phyloP scores from a whole-genome alignment of 306 rosid species.

The Aeschynomene evenia region DNA sequence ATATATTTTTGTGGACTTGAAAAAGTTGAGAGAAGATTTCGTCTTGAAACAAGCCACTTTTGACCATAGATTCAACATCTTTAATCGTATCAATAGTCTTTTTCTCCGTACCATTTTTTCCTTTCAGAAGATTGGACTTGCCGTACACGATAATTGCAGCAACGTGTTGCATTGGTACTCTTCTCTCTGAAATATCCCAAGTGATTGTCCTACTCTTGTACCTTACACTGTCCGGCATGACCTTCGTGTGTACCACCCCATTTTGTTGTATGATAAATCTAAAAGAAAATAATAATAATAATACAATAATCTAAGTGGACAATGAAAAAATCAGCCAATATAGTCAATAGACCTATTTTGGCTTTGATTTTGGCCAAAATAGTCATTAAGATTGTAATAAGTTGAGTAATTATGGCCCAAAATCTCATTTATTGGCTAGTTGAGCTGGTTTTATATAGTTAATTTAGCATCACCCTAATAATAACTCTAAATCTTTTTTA shows the following conservation, averaged over 20 bases:
- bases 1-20: not conserved
- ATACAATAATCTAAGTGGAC: no score
- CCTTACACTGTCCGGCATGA: slow-evolving; percentile 36
- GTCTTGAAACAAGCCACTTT: not conserved
- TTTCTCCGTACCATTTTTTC: not conserved
- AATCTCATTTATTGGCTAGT: no score
- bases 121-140: not conserved
- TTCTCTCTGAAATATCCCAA: not conserved
- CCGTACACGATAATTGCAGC: slow-evolving; percentile 14
- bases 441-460: no score
- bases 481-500: slow-evolving; percentile 15
- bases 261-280: no score
- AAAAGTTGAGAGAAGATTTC: not conserved
- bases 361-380: no score
- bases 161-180: slow-evolving; percentile 19
- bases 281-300: no score
- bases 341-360: no score
- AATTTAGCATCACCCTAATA: no score
- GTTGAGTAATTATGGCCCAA: no score
- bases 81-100: not conserved
- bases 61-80: not conserved
- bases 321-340: no score
- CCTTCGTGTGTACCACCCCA: not conserved
- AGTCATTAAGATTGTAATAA: no score
- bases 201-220: slow-evolving; percentile 30